A percentile compares a stretch with the other conserved stretches of the same genome.
Evolutionary conservation across 352 stramenopile species (phyloP).

Genomic region (Elongisporangium senticosum): DNA sequence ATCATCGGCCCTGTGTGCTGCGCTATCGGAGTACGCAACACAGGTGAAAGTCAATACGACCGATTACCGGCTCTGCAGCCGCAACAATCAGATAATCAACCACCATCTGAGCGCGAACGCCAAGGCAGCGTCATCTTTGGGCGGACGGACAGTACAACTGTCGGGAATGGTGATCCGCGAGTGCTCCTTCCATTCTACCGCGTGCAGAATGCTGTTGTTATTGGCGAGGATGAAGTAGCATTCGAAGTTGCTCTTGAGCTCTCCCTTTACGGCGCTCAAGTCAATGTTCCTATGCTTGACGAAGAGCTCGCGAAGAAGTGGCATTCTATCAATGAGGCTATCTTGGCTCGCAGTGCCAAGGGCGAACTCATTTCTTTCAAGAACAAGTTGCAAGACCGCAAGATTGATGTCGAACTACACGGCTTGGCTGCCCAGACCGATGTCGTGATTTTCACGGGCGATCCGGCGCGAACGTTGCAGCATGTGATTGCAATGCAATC

Average conservation of each 20-base stretch:
- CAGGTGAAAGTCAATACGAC: slow-evolving; percentile 43
- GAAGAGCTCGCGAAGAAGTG: slow-evolving; percentile 52
- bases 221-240: slow-evolving; percentile 54
- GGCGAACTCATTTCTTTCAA: slow-evolving; percentile 63
- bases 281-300: slow-evolving; percentile 56
- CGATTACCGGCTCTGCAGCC: slow-evolving; percentile 7
- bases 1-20: slow-evolving; percentile 65
- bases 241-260: slow-evolving; percentile 62
- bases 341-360: slow-evolving; percentile 40
- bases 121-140: not conserved
- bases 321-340: slow-evolving; percentile 52
- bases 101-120: not conserved
- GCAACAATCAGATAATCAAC: slow-evolving; percentile 4
- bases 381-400: slow-evolving; percentile 43
- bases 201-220: slow-evolving; percentile 47
- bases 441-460: slow-evolving; percentile 59
- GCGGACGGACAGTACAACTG: not conserved
- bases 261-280: slow-evolving; percentile 52
- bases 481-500: slow-evolving; percentile 42
- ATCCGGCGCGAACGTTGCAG: slow-evolving; percentile 34
- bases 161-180: slow-evolving; percentile 32
- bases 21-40: slow-evolving; percentile 39
- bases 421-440: slow-evolving; percentile 32
- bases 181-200: slow-evolving; percentile 42
- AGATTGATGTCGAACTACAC: slow-evolving; percentile 20